These are phyloP conservation scores for Magnusiomyces ingens DNA, from an alignment of 1,139 yeast genomes.

Conservation along the genomic window DNA sequence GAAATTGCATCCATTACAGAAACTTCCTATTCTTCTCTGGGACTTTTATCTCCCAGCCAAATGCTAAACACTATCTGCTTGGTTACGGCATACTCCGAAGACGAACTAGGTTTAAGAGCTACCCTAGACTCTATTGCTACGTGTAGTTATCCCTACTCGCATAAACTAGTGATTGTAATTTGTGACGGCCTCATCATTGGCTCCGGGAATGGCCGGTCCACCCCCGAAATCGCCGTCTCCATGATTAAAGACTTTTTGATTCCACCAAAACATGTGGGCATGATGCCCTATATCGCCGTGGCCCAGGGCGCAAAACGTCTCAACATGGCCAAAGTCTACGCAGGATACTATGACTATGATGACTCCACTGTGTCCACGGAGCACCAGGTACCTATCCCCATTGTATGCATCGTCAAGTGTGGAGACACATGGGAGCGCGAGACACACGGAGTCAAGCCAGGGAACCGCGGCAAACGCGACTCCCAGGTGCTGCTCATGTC, in stretches of 20 bases:
- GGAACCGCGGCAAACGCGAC: constrained; percentile 36
- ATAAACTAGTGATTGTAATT: constrained; percentile 28
- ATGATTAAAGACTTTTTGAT: constrained; percentile 55
- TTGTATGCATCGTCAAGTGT: constrained; percentile 30
- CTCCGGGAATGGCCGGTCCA: constrained; percentile 24
- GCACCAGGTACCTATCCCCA: constrained; percentile 50
- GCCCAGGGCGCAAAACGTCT: constrained; percentile 29
- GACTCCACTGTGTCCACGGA: constrained; percentile 39
- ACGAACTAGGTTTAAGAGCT: constrained; percentile 26
- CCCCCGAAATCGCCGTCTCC: constrained; percentile 31
- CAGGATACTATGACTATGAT: constrained; percentile 28
- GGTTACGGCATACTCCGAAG: constrained; percentile 32
- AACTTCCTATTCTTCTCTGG: constrained; percentile 7
- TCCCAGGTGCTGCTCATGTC: constrained; percentile 34
- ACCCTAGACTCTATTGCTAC: constrained; percentile 30
- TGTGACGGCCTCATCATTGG: constrained; percentile 33
- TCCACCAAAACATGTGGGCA: constrained; percentile 24
- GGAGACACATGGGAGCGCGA: constrained; percentile 35
- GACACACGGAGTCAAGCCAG: constrained; percentile 34
- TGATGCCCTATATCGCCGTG: constrained; percentile 28
- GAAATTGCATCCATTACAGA: background rate
- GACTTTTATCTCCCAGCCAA: background rate
- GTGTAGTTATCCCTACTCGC: constrained; percentile 27
- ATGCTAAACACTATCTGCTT: constrained; percentile 43
- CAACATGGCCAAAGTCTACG: constrained; percentile 30